Evolutionary conservation across 2,329 filamentous ascomycete genomes (phyloP), one percentile per base, ranked within the genome.

Genomic region (Exutisphaerella laricina): DNA sequence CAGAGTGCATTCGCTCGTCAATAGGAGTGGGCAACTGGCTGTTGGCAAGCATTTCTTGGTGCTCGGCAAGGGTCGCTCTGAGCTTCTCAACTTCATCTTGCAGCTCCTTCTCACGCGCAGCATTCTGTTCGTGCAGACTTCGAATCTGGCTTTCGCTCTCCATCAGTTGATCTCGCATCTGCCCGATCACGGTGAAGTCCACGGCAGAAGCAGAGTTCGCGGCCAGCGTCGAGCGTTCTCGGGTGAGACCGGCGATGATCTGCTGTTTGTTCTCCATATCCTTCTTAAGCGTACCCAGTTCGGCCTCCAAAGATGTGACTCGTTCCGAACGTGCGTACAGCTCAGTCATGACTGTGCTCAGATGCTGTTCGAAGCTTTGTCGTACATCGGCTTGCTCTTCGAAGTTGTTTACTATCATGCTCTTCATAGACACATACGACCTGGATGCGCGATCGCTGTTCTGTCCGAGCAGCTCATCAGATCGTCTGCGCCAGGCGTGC

Each of bases 221-320:
- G 62, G 90, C 88, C 68, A 96, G 75, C 67, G 88, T 96, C 3
- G 88, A 90, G 46, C 94, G 77, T 66, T 98, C 94, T 41, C 92
- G 83, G 3, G 92, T 94, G 50, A 98, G 73, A 5, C 92, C 92
- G 21, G 88, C 87, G 56, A 98, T 97, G 60, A 98, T 89, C 21
- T 87, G 86, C 73, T 90, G 88, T 77, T 98, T 98, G 50, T 79
- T 82, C 61, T 98, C 92, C 84, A 97, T 94, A 65, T 98, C 92
- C 70, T 88, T 95, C 71, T 87, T 92, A 16, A 88, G 79, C 3
- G 80, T 82, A 18, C 81, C 73, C 43, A 96, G 78, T 55, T 95
- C 90, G 4, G 81, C 80, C 65, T 98, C 92, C 10, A 98, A 73
- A 57, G 89, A 82, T 59, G 94, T 86, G 40, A 96, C 89, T 20